These are phyloP conservation scores for Penicillium flavigenum DNA, from an alignment of 495 filamentous ascomycete genomes.

Conservation along the genomic window DNA sequence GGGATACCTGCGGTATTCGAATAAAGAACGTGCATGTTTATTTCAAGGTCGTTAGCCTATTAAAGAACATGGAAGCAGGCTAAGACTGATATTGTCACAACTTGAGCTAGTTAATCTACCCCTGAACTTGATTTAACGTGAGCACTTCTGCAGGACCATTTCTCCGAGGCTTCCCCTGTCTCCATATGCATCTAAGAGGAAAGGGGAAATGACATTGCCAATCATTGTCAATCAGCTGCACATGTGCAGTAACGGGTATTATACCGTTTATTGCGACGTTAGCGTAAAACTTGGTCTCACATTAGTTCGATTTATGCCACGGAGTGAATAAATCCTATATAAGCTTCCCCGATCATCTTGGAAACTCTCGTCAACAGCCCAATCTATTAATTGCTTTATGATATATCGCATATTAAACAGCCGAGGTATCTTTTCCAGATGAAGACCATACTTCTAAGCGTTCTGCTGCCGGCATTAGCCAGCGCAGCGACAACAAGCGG, in stretches of 20 bases:
- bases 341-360: neutral
- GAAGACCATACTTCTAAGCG: conserved; percentile 7
- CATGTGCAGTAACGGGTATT: neutral
- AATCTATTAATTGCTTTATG: neutral
- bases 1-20: too few relatives aligned
- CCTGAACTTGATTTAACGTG: neutral
- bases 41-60: neutral
- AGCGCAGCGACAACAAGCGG: conserved; percentile 23
- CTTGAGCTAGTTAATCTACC: neutral
- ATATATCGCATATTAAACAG: neutral
- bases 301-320: neutral
- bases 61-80: neutral
- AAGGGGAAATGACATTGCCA: conserved; percentile 3
- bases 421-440: neutral
- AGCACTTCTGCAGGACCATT: neutral
- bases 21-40: neutral
- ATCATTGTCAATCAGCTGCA: conserved; percentile 6
- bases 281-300: neutral
- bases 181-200: neutral
- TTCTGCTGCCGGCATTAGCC: conserved; percentile 10
- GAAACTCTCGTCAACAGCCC: neutral
- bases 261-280: neutral
- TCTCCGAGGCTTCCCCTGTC: neutral
- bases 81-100: neutral
- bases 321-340: neutral